Conservation (phyloP, 371 early-diverging fungal species). For the Haplosporangium sp. region DNA sequence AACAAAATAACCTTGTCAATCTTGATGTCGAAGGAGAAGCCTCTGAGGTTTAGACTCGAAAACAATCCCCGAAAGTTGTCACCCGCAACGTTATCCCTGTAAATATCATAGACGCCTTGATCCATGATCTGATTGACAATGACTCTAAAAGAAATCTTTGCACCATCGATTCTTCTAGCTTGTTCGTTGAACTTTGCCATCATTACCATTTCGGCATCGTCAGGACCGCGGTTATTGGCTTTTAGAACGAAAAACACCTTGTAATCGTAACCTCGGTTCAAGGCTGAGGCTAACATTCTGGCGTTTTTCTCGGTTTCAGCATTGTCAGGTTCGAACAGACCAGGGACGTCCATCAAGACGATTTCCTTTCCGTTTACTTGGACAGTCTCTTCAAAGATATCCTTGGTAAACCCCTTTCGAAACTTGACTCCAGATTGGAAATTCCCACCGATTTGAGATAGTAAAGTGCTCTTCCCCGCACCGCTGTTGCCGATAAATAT, state of each 20-base stretch:
- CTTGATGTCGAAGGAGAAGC: not conserved
- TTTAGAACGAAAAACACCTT: not conserved
- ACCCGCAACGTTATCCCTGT: not conserved
- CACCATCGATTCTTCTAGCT: not conserved
- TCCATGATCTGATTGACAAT: constrained; percentile 1
- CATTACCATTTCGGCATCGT: not conserved
- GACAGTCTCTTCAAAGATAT: not conserved
- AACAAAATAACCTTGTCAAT: not conserved
- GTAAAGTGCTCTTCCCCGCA: not conserved
- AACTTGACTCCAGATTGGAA: not conserved
- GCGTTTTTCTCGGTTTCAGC: not conserved
- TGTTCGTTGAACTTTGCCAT: not conserved
- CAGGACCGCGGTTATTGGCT: not conserved
- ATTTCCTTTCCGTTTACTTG: not conserved
- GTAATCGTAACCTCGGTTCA: not conserved
- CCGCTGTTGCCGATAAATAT: not conserved
- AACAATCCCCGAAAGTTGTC: not conserved
- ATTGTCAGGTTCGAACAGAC: constrained; percentile 4
- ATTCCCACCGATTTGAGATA: not conserved
- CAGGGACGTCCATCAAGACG: constrained; percentile 12
- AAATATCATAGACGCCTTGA: not conserved
- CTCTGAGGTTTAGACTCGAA: not conserved
- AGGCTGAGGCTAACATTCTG: not conserved
- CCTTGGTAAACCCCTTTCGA: not conserved
- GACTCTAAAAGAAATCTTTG: not conserved